Conservation (phyloP, 2,329 filamentous ascomycete genomes). For the Cercospora sp. region DNA sequence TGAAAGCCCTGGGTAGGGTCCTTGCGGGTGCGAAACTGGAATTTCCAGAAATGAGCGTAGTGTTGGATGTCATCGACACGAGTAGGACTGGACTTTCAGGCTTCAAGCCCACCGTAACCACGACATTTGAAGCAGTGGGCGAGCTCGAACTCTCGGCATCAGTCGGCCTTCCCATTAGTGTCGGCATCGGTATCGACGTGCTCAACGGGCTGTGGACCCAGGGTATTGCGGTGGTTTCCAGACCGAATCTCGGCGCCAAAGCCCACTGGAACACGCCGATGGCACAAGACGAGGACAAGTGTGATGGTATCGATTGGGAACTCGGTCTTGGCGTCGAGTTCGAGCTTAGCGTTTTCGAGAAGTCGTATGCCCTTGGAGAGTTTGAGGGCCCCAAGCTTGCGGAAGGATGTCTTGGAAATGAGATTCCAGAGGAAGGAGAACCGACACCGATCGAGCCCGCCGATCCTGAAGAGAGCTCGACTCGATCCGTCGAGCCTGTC, state of each 20-base stretch:
- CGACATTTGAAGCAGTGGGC: neutral
- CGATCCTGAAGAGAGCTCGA: neutral
- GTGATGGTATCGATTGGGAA: neutral
- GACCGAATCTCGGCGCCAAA: neutral
- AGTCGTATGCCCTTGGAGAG: neutral
- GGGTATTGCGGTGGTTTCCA: neutral
- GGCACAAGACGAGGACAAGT: neutral
- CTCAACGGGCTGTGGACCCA: neutral
- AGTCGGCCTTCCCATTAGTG: neutral
- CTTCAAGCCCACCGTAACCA: neutral
- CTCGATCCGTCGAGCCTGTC: neutral
- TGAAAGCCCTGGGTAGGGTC: neutral
- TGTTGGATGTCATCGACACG: neutral
- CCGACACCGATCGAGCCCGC: neutral
- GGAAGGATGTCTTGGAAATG: neutral
- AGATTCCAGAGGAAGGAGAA: neutral
- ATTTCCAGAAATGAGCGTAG: neutral
- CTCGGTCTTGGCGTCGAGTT: neutral
- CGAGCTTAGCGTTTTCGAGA: neutral
- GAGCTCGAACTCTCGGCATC: neutral
- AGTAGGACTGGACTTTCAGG: neutral
- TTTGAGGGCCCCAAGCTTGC: constrained; percentile 1
- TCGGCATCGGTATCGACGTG: neutral
- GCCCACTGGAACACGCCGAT: neutral
- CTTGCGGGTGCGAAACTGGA: neutral